phyloP scores from a whole-genome alignment of 2,329 filamentous ascomycete genomes.

The Monosporascus sp. region DNA sequence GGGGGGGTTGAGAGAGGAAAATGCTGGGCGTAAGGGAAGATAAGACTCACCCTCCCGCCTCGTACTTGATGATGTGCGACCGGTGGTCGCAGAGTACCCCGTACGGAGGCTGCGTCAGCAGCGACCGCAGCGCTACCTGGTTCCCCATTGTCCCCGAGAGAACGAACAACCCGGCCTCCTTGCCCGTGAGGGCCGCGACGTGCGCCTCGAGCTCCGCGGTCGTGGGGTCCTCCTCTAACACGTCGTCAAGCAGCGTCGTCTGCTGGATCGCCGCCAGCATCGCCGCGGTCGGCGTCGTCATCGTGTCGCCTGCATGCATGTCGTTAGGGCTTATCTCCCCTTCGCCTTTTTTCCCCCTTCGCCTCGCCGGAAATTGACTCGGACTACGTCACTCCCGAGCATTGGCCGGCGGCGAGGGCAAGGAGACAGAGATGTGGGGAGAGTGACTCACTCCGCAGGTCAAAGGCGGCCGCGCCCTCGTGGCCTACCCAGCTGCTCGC shows the following conservation, averaged over 20 bases:
- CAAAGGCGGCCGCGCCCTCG: constrained; percentile 26
- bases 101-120: constrained; percentile 66
- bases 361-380: too few species aligned
- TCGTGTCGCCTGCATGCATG: constrained; percentile 50
- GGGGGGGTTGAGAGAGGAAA: neutral
- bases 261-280: constrained; percentile 69
- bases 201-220: constrained; percentile 63
- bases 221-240: constrained; percentile 66
- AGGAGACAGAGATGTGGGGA: too few species aligned
- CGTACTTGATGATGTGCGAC: constrained; percentile 61
- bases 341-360: too few species aligned
- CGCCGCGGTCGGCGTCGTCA: constrained; percentile 63
- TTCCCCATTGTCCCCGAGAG: constrained; percentile 80
- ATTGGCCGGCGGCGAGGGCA: too few species aligned
- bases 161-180: constrained; percentile 65
- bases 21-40: neutral
- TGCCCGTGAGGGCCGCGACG: constrained; percentile 59
- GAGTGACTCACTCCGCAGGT: constrained; percentile 24
- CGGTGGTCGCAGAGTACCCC: constrained; percentile 64
- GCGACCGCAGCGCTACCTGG: constrained; percentile 67
- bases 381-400: too few species aligned
- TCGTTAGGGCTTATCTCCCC: neutral
- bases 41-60: constrained; percentile 38
- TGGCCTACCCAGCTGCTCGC: constrained; percentile 25
- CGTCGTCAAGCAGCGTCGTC: constrained; percentile 71